These are phyloP conservation scores for Lodderomyces elongisporus DNA, from an alignment of 1,139 yeast genomes.

Conservation along the genomic window DNA sequence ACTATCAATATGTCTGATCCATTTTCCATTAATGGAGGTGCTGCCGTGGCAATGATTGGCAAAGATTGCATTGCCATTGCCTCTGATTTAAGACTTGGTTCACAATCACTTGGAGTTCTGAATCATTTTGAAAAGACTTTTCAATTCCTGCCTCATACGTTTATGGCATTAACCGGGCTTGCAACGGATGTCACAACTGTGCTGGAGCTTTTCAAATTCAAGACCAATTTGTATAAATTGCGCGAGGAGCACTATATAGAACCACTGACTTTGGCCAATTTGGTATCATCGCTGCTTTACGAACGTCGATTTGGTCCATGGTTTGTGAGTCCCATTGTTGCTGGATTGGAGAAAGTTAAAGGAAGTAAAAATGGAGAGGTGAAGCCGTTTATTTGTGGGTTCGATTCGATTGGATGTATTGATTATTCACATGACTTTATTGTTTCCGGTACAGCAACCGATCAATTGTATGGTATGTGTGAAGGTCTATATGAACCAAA, in stretches of 20 bases:
- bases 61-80: slow-evolving; percentile 98
- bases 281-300: slow-evolving; percentile 84
- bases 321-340: slow-evolving; percentile 95
- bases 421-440: slow-evolving; percentile 94
- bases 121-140: slow-evolving; percentile 92
- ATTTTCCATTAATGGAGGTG: slow-evolving; percentile 59
- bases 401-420: slow-evolving; percentile 94
- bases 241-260: slow-evolving; percentile 89
- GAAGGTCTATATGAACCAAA: slow-evolving; percentile 94
- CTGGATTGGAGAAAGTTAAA: too few relatives aligned
- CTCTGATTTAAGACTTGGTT: slow-evolving; percentile 88
- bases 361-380: slow-evolving; percentile 65
- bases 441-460: slow-evolving; percentile 95
- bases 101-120: slow-evolving; percentile 87
- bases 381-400: slow-evolving; percentile 90
- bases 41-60: slow-evolving; percentile 98
- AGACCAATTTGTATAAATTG: slow-evolving; percentile 83
- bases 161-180: slow-evolving; percentile 88
- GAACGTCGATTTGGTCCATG: slow-evolving; percentile 95
- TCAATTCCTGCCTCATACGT: slow-evolving; percentile 72
- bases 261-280: slow-evolving; percentile 89
- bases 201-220: slow-evolving; percentile 73
- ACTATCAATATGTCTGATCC: slow-evolving; percentile 55
- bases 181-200: slow-evolving; percentile 92
- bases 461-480: slow-evolving; percentile 97